Base-by-base conservation (phyloP, 805 yeast genomes). In the Wickerhamomyces sydowiorum region DNA sequence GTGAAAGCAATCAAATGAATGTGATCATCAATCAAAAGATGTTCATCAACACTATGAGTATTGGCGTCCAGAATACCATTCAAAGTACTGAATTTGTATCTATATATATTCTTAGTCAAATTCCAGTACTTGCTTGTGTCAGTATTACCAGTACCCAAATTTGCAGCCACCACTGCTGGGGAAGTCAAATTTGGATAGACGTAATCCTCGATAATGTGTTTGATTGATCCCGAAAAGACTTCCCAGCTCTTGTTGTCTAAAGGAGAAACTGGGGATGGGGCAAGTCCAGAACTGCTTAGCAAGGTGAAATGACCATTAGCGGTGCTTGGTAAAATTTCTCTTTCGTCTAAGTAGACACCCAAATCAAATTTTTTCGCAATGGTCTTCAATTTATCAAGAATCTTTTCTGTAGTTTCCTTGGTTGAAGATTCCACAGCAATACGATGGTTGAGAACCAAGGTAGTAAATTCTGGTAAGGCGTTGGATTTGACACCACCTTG, bases 401-500 rank as follows among this genome's bases (percentile, higher is more conserved):
- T 10, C n/a, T 33, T 32, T 1, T 36, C 29, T 73, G 70, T 9
- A 3, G 36, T 29, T 3, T 62, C 55, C 18, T 40, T 12, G 1
- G 70, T 65, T 18, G 70, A 60, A 12, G 78, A 69, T 47, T 78
- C 86, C 30, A 77, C 64, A 17, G 76, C 72, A 35, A 83, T 66
- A 53, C 90, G 68, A 53, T 81, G 82, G 58, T 84, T 82, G 27
- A 77, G 63, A 21, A 60, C 60, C 5, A 73, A 76, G 20, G 67
- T 60, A 9, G 36, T 28, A 19, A 37, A 24, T 52, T 83, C 88
- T 3, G 91, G 90, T 39, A 84, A 63, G 2, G 89, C 87, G 53
- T 84, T 84, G 22, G 78, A 69, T 59, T 84, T 84, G 42, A 77
- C 70, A 28, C 91, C 91, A 25, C 89, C 90, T 7, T 60, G 51